Evolutionary conservation across 129 eudicot species (phyloP), one percentile per base, ranked within the genome.

Genomic region (Oenanthe sinensis): DNA sequence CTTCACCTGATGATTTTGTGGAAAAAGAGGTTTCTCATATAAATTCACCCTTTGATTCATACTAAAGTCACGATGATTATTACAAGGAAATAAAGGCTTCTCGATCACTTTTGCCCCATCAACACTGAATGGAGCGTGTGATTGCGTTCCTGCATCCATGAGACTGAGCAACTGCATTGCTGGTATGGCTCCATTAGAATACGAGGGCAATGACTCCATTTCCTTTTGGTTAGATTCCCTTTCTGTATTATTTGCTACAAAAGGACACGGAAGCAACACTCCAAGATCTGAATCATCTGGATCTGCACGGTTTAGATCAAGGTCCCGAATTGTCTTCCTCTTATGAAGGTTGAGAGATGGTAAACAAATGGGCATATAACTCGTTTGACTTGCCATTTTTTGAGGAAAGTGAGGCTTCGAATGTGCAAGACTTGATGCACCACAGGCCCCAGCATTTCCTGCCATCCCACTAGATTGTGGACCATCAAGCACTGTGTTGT

Each of bases 81-180:
- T 55, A 69, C 83, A 83, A 43, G 85, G 85, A 62, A 82, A 80
- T 43, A 79, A 85, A 15, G 90, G 86, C 76, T 84, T 88, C 14
- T 84, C 74, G 10, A 49, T 33, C 68, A 43, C 65, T 48, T 78
- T 78, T 28, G 75, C 82, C 36, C 78, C 36, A 16, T 78, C 84
- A 42, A 78, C 71, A 74, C 75, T 47, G 47, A 72, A 83, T 9
- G 87, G 80, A 3, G 82, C 47, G 48, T 48, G 81, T 16, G 91
- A 71, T 79, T 77, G 82, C 44, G 58, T 50, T 39, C 93, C 86
- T 45, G 87, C 87, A 65, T 91, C 87, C 96, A 94, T 88, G 40
- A 94, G 79, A 76, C 92, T 89, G 1, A 94, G 89, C 84, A 94
- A 83, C 68, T 94, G 97, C 97, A 94, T 87, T 14, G 98, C 98